A percentile compares a stretch with the other conserved stretches of the same genome.
Conservation (phyloP, 345 rosid genomes). For the Dovyalis caffra region DNA sequence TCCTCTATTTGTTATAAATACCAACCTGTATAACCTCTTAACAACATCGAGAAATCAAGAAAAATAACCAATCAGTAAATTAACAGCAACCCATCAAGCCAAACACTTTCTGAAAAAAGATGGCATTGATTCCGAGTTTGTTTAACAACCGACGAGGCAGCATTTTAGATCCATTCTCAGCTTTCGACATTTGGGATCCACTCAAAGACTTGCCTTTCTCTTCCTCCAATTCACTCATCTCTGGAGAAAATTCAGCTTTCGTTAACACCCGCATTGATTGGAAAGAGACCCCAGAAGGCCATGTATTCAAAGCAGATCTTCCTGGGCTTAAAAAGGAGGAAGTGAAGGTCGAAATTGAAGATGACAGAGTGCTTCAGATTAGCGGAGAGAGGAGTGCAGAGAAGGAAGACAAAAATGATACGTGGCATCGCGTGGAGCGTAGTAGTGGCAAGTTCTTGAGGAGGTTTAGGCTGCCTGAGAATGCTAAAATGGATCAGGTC, state of each 20-base stretch:
- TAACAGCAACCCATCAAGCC: background rate
- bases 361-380: slow-evolving; percentile 9
- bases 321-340: slow-evolving; percentile 15
- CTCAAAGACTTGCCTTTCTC: slow-evolving; percentile 6
- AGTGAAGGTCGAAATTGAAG: slow-evolving; percentile 14
- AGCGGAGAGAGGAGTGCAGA: slow-evolving; percentile 17
- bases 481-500: slow-evolving; percentile 7
- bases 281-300: slow-evolving; percentile 21
- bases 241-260: background rate
- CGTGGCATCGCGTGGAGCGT: slow-evolving; percentile 6
- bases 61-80: no score
- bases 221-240: background rate
- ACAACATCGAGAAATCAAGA: background rate
- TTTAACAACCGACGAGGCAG: background rate
- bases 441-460: slow-evolving; percentile 16
- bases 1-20: background rate
- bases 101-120: no score
- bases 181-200: slow-evolving; percentile 11
- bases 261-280: slow-evolving; percentile 16
- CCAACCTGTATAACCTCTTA: background rate
- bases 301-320: slow-evolving; percentile 16
- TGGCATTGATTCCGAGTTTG: slow-evolving; percentile 13
- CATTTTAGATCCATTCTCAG: slow-evolving; percentile 14
- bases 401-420: slow-evolving; percentile 16
- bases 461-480: slow-evolving; percentile 18